These are phyloP conservation scores for Pittosporum tobira DNA, from an alignment of 129 eudicot species.

Conservation along the genomic window DNA sequence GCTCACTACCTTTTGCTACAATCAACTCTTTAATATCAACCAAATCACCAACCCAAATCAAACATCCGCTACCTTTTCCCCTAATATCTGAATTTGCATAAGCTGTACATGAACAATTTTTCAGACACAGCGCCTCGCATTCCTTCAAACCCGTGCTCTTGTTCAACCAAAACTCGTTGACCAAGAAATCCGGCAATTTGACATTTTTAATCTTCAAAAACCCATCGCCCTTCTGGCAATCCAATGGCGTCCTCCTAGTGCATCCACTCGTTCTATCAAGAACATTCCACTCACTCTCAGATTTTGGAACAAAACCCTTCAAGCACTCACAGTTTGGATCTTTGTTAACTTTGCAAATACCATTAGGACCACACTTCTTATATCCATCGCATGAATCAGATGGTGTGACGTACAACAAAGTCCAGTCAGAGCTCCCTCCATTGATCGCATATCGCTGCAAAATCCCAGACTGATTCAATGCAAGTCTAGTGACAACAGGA, in stretches of 20 bases:
- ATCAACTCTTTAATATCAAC: constrained; percentile 20
- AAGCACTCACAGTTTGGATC: constrained; percentile 22
- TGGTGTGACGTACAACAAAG: background rate
- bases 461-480: constrained; percentile 22
- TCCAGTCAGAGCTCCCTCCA: constrained; percentile 12
- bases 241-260: constrained; percentile 13
- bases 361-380: constrained; percentile 34
- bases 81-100: constrained; percentile 22
- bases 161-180: constrained; percentile 2
- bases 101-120: constrained; percentile 30
- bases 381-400: constrained; percentile 27
- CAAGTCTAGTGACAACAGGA: constrained; percentile 19
- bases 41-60: constrained; percentile 36
- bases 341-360: constrained; percentile 15
- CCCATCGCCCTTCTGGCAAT: constrained; percentile 24
- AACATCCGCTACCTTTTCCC: constrained; percentile 29
- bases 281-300: constrained; percentile 20
- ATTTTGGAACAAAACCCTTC: constrained; percentile 27
- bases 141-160: constrained; percentile 17
- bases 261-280: constrained; percentile 38
- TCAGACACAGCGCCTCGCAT: constrained; percentile 24
- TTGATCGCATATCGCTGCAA: constrained; percentile 15
- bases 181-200: constrained; percentile 30
- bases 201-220: constrained; percentile 20
- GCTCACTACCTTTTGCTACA: constrained; percentile 11